Evolutionary conservation across 1,284 basidiomycete species (phyloP).

Genomic region (Boletus sp.): DNA sequence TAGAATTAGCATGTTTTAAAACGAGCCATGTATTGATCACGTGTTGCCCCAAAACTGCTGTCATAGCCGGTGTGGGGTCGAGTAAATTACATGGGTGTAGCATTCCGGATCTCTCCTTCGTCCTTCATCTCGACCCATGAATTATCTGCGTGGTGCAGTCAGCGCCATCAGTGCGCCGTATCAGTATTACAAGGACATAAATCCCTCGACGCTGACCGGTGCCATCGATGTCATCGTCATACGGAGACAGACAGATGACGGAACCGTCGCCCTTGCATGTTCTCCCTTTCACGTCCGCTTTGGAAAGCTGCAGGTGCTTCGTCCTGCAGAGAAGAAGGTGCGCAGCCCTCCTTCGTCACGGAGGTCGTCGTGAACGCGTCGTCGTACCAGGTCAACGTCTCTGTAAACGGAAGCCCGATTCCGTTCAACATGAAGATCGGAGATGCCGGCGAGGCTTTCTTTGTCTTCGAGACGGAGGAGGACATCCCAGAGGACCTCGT

Average conservation of each 20-base stretch:
- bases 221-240: slow-evolving; percentile 98
- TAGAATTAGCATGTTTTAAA: not conserved
- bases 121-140: slow-evolving; percentile 42
- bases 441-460: slow-evolving; percentile 98
- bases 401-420: slow-evolving; percentile 78
- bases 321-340: slow-evolving; percentile 94
- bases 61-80: slow-evolving; percentile 19
- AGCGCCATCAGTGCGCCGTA: slow-evolving; percentile 80
- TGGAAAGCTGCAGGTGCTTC: slow-evolving; percentile 95
- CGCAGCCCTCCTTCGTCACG: slow-evolving; percentile 10
- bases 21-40: slow-evolving; percentile 15
- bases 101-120: slow-evolving; percentile 3
- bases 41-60: slow-evolving; percentile 25
- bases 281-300: slow-evolving; percentile 99
- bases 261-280: slow-evolving; percentile 78
- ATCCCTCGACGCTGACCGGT: slow-evolving; percentile 92
- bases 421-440: slow-evolving; percentile 99
- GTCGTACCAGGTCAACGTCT: slow-evolving; percentile 69
- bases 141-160: slow-evolving; percentile 82
- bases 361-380: not conserved
- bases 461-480: slow-evolving; percentile 96
- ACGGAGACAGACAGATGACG: slow-evolving; percentile 66
- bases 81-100: slow-evolving; percentile 1
- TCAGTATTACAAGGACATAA: slow-evolving; percentile 89
- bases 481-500: slow-evolving; percentile 93